Conservation (phyloP, 768 basidiomycete genomes). For the Clitopilus passeckerianus region DNA sequence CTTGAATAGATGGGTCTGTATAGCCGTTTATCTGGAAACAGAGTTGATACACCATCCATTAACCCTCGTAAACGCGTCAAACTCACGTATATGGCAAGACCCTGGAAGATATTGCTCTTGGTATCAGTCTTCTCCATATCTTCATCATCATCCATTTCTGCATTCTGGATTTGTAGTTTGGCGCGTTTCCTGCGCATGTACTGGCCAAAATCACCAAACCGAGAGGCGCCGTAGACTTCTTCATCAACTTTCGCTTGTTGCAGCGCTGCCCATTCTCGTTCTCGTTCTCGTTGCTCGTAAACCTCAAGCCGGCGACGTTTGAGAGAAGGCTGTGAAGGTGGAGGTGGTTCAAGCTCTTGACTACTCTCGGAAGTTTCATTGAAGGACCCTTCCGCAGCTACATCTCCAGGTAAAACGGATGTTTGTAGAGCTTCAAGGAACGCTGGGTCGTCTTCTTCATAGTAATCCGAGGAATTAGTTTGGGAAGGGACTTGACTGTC, state of each 20-base stretch:
- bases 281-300: conserved; percentile 14
- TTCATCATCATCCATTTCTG: conserved; percentile 20
- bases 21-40: conserved; percentile 77
- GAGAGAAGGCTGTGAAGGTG: conserved; percentile 31
- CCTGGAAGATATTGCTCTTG: conserved; percentile 59
- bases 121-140: conserved; percentile 11
- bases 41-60: not conserved
- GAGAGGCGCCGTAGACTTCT: conserved; percentile 68
- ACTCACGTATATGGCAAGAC: conserved; percentile 78
- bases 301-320: conserved; percentile 32
- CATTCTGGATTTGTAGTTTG: conserved; percentile 83
- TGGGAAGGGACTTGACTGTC: conserved; percentile 11
- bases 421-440: conserved; percentile 45
- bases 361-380: conserved; percentile 12
- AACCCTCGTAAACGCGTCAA: not conserved
- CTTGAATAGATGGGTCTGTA: conserved; percentile 84
- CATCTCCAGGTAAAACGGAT: conserved; percentile 44
- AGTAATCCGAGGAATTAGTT: conserved; percentile 49
- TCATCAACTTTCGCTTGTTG: conserved; percentile 23
- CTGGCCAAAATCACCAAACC: conserved; percentile 80
- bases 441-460: conserved; percentile 47
- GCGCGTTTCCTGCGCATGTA: conserved; percentile 91
- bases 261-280: conserved; percentile 11
- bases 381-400: conserved; percentile 7
- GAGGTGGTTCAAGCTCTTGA: conserved; percentile 28